A percentile compares a stretch with the other conserved stretches of the same genome.
Conservation (phyloP, 148 eudicot species). For the Vaccinium myrtillus region DNA sequence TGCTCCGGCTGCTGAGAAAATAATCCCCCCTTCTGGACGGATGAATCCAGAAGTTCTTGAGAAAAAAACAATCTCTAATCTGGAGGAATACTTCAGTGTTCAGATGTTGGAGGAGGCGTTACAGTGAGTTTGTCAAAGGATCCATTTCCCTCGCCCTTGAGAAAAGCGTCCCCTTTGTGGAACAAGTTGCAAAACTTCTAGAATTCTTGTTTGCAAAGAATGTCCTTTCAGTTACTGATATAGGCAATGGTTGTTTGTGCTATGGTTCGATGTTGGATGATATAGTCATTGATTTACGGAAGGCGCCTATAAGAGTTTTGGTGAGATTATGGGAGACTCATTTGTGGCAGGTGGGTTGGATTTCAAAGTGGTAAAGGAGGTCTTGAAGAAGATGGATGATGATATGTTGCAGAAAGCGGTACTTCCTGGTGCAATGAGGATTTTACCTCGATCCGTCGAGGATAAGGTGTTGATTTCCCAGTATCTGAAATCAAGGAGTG, state of each 20-base stretch:
- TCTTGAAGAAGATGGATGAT: slow-evolving; percentile 63
- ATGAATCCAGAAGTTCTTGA: slow-evolving; percentile 43
- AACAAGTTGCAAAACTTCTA: slow-evolving; percentile 59
- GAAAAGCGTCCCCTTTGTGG: slow-evolving; percentile 69
- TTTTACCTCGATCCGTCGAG: slow-evolving; percentile 48
- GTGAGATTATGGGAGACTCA: slow-evolving; percentile 67
- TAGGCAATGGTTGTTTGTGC: slow-evolving; percentile 59
- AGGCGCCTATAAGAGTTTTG: slow-evolving; percentile 80
- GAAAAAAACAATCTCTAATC: slow-evolving; percentile 54
- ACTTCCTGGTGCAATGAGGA: slow-evolving; percentile 42
- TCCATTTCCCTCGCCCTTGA: slow-evolving; percentile 70
- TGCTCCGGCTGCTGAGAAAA: slow-evolving; percentile 23
- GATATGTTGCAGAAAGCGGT: slow-evolving; percentile 52
- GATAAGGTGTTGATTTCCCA: slow-evolving; percentile 57
- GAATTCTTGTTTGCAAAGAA: slow-evolving; percentile 60
- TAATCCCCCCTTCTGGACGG: slow-evolving; percentile 22
- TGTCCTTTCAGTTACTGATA: slow-evolving; percentile 50
- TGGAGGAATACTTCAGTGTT: slow-evolving; percentile 77
- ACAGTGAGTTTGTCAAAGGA: slow-evolving; percentile 74
- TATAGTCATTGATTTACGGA: slow-evolving; percentile 90
- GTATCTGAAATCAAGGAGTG: slow-evolving; percentile 66
- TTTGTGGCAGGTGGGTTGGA: slow-evolving; percentile 52
- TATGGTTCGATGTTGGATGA: slow-evolving; percentile 70
- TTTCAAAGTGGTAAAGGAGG: slow-evolving; percentile 58
- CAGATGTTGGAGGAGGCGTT: slow-evolving; percentile 73